Conservation (phyloP, 345 rosid genomes). For the Citrus cavaleriei region DNA sequence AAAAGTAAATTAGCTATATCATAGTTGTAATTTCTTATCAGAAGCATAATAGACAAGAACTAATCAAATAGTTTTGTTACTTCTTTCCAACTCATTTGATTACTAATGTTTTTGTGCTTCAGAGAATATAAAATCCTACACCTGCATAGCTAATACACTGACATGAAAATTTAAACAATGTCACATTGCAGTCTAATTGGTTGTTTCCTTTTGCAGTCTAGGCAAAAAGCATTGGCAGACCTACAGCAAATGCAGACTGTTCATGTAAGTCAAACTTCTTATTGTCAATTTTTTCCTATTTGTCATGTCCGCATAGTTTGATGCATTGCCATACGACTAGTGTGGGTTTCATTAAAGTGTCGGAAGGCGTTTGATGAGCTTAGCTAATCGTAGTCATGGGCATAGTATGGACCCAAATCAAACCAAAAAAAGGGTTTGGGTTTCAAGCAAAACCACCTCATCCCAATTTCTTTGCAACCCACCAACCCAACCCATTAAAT, state of each 20-base stretch:
- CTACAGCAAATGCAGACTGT: conserved; percentile 74
- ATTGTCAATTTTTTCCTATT: neutral
- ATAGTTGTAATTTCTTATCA: neutral
- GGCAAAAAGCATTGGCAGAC: conserved; percentile 82
- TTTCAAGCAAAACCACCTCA: too few species aligned
- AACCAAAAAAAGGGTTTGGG: too few species aligned
- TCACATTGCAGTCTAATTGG: neutral
- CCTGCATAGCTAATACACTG: neutral
- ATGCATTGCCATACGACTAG: neutral
- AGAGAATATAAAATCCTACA: neutral
- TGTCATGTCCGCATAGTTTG: conserved; percentile 11
- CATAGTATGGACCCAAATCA: neutral
- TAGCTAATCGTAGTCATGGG: neutral
- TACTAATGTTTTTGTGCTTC: neutral
- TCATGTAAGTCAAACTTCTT: conserved; percentile 48
- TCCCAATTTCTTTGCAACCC: too few species aligned
- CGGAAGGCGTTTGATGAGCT: conserved; percentile 6
- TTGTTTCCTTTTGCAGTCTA: conserved; percentile 58
- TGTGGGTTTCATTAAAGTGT: conserved; percentile 4
- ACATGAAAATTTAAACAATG: neutral
- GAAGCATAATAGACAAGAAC: neutral
- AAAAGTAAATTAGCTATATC: neutral
- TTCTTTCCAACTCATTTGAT: neutral
- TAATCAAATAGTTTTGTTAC: neutral
- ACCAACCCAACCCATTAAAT: too few species aligned